Conservation (phyloP, 805 yeast species). For the Ogataea saltuana region DNA sequence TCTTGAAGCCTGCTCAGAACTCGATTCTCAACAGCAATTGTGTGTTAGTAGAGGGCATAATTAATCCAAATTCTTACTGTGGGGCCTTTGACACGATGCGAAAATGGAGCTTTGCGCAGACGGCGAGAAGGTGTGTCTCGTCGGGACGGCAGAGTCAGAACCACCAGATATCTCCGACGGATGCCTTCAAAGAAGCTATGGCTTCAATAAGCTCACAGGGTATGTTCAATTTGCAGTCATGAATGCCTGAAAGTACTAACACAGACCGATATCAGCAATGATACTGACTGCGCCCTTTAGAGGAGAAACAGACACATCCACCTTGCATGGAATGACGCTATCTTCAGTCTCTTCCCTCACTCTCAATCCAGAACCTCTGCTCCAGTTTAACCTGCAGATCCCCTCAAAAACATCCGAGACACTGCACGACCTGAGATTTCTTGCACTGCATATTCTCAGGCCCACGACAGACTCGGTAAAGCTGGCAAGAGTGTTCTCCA, state of each 20-base stretch:
- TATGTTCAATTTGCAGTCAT: constrained; percentile 31
- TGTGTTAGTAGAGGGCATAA: too few relatives aligned
- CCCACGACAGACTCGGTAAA: constrained; percentile 56
- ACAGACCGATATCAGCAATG: constrained; percentile 45
- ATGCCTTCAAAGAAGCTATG: constrained; percentile 36
- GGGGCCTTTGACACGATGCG: neutral
- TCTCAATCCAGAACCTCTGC: constrained; percentile 70
- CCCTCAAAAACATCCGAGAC: constrained; percentile 80
- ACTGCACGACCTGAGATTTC: constrained; percentile 54
- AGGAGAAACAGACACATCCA: constrained; percentile 23
- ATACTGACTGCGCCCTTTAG: constrained; percentile 51
- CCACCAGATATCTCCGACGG: constrained; percentile 22
- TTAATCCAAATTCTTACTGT: too few relatives aligned
- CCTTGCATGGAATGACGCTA: constrained; percentile 73
- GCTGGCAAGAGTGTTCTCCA: constrained; percentile 65
- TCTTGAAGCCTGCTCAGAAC: too few relatives aligned
- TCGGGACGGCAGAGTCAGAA: constrained; percentile 14
- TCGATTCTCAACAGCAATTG: too few relatives aligned
- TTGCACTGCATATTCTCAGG: constrained; percentile 76
- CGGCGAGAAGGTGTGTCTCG: constrained; percentile 10
- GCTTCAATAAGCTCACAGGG: constrained; percentile 39
- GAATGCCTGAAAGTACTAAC: constrained; percentile 39
- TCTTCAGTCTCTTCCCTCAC: constrained; percentile 86
- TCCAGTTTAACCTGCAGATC: constrained; percentile 82
- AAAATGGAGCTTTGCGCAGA: neutral